Base-by-base conservation (phyloP, 495 filamentous ascomycete species). In the Neurospora sp. region DNA sequence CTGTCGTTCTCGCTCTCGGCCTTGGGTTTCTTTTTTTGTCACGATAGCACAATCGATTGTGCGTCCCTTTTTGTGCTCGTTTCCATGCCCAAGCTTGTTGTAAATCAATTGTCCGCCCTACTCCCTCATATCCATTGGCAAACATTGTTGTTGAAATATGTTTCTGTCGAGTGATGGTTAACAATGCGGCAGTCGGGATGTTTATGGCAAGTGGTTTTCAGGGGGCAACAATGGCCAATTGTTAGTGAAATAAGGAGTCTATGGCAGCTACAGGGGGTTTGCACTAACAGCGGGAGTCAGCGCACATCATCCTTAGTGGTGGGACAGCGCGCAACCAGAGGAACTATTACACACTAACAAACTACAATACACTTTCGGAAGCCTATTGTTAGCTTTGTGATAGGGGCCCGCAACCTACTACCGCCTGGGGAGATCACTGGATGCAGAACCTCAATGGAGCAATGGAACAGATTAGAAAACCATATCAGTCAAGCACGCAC, bases 221-320 rank as follows among this genome's bases (percentile, higher is more conserved):
- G 12, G 0, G 0, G 53, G 1, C 1, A 31, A 31, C 11, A 2
- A 1, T 27, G 1, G 48, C 10, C 10, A 3, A 2, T 0, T 7
- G 48, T 59, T 59, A 59, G 48, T 14, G 3, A 48, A 18, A 7
- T 1, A 3, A 3, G 3, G 8, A 42, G 6, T 48, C 3, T 48
- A 20, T 6, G 4, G 16, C 0, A 4, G 44, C 0, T 53, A 12
- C 20, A 53, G 44, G 8, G n/a, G 0, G 0, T 11, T 0, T 53
- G 46, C 46, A 59, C 48, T 59, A 59, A 12, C 42, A 20, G 4
- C 5, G 35, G 35, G 35, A 37, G 5, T 18, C 27, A 18, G 6
- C 14, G 14, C 41, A 18, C 5, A 6, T 1, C 9, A 42, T 18
- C 0, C 5, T 42, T 0, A 7, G 1, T 42, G 1, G 16, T 18